These are phyloP conservation scores for Talaromyces atroroseus DNA, from an alignment of 2,329 filamentous ascomycete species.

Conservation along the genomic window DNA sequence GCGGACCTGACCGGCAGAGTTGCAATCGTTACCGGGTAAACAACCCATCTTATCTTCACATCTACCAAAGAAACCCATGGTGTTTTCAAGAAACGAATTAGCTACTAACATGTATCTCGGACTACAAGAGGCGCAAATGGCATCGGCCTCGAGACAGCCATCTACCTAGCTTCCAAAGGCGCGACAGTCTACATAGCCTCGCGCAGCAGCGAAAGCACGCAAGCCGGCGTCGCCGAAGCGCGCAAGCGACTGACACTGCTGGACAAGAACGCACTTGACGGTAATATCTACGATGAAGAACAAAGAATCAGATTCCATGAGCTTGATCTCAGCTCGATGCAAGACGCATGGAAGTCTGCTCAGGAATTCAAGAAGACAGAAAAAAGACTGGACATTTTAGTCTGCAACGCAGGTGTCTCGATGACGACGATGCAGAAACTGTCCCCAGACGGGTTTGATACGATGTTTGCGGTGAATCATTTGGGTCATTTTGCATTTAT, in stretches of 20 bases:
- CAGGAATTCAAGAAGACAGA: constrained; percentile 6
- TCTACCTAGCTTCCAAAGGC: constrained; percentile 12
- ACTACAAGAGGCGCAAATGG: constrained; percentile 10
- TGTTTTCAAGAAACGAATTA: no score
- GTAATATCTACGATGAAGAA: not conserved
- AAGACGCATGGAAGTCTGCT: constrained; percentile 8
- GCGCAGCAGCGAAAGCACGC: constrained; percentile 8
- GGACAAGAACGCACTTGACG: not conserved
- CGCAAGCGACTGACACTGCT: not conserved
- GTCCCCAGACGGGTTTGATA: constrained; percentile 11
- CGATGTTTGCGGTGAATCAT: constrained; percentile 12
- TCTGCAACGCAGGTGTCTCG: constrained; percentile 13
- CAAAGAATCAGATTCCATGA: constrained; percentile 10
- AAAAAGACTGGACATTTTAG: constrained; percentile 7
- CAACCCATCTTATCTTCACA: not conserved
- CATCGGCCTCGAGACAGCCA: constrained; percentile 11
- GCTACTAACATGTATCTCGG: not conserved
- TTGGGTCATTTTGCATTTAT: constrained; percentile 12
- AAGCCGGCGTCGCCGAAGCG: constrained; percentile 9
- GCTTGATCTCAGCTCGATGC: constrained; percentile 10
- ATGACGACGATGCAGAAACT: constrained; percentile 12
- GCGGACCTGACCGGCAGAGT: constrained; percentile 9
- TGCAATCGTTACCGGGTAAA: constrained; percentile 11
- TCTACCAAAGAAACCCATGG: not conserved
- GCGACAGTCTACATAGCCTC: constrained; percentile 12